Evolutionary conservation across 768 basidiomycete species (phyloP).

Genomic region (Agrocybe pediades): DNA sequence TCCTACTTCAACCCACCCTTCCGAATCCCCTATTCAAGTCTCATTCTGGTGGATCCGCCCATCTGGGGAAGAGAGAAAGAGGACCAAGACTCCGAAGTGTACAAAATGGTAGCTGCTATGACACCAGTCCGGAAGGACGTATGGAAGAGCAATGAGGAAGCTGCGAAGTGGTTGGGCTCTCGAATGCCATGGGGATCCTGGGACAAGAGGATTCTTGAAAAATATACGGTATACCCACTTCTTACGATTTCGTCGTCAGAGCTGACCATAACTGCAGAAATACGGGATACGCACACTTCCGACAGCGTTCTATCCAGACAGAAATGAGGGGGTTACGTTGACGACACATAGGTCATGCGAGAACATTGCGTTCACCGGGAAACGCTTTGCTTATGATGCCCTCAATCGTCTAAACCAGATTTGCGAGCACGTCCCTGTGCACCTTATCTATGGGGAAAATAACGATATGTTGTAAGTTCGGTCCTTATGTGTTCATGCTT

Average conservation of each 20-base stretch:
- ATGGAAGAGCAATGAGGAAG: constrained; percentile 26
- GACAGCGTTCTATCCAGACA: constrained; percentile 28
- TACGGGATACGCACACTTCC: constrained; percentile 28
- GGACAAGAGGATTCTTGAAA: constrained; percentile 27
- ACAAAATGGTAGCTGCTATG: constrained; percentile 23
- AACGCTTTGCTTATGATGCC: constrained; percentile 20
- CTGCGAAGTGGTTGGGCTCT: constrained; percentile 22
- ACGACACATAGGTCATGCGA: constrained; percentile 27
- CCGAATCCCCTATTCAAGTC: constrained; percentile 22
- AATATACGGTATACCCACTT: constrained; percentile 18
- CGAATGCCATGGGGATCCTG: constrained; percentile 26
- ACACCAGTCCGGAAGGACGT: constrained; percentile 26
- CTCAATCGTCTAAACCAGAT: constrained; percentile 29
- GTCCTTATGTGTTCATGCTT: too few species aligned
- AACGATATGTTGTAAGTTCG: constrained; percentile 32
- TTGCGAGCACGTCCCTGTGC: constrained; percentile 25
- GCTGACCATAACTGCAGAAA: constrained; percentile 14
- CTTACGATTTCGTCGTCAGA: not conserved
- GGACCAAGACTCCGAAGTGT: constrained; percentile 25
- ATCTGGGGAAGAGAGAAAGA: constrained; percentile 23
- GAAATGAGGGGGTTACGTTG: constrained; percentile 24
- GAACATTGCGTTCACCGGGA: constrained; percentile 28
- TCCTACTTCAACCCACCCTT: constrained; percentile 28
- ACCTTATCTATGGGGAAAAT: constrained; percentile 30
- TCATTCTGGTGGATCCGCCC: constrained; percentile 28